These are phyloP conservation scores for Parathielavia appendiculata DNA, from an alignment of 495 filamentous ascomycete genomes.

Conservation along the genomic window DNA sequence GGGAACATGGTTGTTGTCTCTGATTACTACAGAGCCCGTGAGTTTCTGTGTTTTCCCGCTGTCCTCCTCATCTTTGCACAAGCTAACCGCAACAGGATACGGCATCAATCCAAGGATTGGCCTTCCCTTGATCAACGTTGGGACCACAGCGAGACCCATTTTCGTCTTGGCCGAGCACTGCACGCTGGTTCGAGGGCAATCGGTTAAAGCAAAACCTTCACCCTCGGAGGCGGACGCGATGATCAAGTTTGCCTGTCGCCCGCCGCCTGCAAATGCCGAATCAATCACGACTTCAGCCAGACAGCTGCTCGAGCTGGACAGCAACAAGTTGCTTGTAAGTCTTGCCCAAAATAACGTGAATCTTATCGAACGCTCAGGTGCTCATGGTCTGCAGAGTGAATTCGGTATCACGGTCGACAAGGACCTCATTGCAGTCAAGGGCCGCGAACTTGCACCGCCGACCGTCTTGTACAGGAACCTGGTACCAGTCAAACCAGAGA, in stretches of 20 bases:
- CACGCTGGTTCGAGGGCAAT: conserved; percentile 60
- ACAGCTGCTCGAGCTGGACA: conserved; percentile 34
- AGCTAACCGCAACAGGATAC: conserved; percentile 30
- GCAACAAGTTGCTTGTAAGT: conserved; percentile 32
- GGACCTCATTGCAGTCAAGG: conserved; percentile 59
- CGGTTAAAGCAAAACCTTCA: conserved; percentile 50
- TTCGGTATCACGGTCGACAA: conserved; percentile 55
- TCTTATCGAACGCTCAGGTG: neutral
- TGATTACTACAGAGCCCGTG: conserved; percentile 34
- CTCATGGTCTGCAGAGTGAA: conserved; percentile 19
- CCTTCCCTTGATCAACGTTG: conserved; percentile 67
- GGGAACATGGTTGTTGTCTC: conserved; percentile 28
- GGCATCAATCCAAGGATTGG: conserved; percentile 23
- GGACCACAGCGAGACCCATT: conserved; percentile 50
- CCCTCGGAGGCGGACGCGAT: conserved; percentile 56
- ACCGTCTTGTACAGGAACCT: conserved; percentile 46
- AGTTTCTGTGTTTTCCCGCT: neutral
- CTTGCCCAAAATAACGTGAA: neutral
- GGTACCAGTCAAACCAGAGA: conserved; percentile 8
- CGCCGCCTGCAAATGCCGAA: conserved; percentile 58
- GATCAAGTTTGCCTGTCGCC: conserved; percentile 64
- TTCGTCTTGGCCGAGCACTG: conserved; percentile 67
- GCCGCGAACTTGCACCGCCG: conserved; percentile 56
- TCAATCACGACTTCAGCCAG: conserved; percentile 57
- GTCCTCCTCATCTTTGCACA: neutral